Conservation (phyloP, 2,329 filamentous ascomycete genomes). For the Cucurbitaria berberidis region DNA sequence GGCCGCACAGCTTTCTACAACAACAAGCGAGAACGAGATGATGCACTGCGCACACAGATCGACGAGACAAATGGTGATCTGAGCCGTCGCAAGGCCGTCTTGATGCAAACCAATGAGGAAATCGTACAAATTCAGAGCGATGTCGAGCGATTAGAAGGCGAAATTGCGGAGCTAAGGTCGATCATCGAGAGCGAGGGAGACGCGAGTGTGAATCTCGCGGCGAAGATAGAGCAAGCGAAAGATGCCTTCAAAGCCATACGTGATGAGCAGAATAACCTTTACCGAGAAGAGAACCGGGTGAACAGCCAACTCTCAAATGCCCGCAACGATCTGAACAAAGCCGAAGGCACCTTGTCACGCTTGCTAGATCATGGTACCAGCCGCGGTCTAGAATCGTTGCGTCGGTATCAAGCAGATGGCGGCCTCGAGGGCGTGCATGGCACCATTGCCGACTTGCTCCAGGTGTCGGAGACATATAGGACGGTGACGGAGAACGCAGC, state of each 20-base stretch:
- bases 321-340: slow-evolving; percentile 75
- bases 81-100: slow-evolving; percentile 80
- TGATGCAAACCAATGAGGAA: slow-evolving; percentile 83
- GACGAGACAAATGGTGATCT: slow-evolving; percentile 78
- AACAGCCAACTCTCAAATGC: slow-evolving; percentile 78
- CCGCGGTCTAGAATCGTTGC: slow-evolving; percentile 83
- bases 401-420: slow-evolving; percentile 78
- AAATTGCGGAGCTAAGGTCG: slow-evolving; percentile 72
- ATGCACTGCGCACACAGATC: slow-evolving; percentile 80
- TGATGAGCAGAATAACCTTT: slow-evolving; percentile 86
- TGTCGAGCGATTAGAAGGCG: slow-evolving; percentile 73
- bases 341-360: slow-evolving; percentile 77
- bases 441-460: slow-evolving; percentile 89
- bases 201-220: slow-evolving; percentile 72
- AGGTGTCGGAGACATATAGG: slow-evolving; percentile 82
- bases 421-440: slow-evolving; percentile 88
- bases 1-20: slow-evolving; percentile 85
- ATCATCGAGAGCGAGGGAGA: slow-evolving; percentile 80
- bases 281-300: slow-evolving; percentile 87
- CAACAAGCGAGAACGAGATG: slow-evolving; percentile 86
- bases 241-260: slow-evolving; percentile 78
- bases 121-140: slow-evolving; percentile 73
- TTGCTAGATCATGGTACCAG: slow-evolving; percentile 91
- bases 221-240: slow-evolving; percentile 77
- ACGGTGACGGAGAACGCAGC: slow-evolving; percentile 92